A percentile compares a stretch with the other conserved stretches of the same genome.
Conservation (phyloP, 331 rosid genomes). For the Quercus phellos region DNA sequence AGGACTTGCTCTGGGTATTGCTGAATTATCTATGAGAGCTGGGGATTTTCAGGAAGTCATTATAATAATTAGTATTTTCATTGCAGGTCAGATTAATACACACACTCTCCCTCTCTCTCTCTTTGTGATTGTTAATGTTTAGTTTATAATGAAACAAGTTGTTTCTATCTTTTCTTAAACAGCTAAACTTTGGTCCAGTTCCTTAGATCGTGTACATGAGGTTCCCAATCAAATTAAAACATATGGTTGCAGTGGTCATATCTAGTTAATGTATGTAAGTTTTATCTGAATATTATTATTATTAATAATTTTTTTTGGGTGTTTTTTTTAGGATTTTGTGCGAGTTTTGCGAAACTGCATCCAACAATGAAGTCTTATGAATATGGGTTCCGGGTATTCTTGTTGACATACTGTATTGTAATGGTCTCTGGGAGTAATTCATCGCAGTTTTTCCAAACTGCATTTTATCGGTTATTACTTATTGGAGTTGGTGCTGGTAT, state of each 20-base stretch:
- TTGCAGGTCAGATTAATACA: conserved; percentile 45
- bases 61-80: conserved; percentile 40
- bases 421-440: conserved; percentile 48
- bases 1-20: conserved; percentile 56
- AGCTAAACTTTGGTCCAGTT: too few species aligned
- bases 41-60: conserved; percentile 42
- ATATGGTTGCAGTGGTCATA: too few species aligned
- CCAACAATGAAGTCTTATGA: conserved; percentile 69
- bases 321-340: conserved; percentile 47
- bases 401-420: conserved; percentile 74
- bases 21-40: conserved; percentile 30
- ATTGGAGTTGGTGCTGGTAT: conserved; percentile 66
- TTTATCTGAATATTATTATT: too few species aligned
- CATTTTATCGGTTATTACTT: conserved; percentile 51
- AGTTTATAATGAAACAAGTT: background rate
- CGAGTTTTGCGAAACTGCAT: conserved; percentile 49
- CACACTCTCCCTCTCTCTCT: too few species aligned
- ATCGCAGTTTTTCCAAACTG: conserved; percentile 43
- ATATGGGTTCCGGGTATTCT: conserved; percentile 72
- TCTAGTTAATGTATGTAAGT: too few species aligned
- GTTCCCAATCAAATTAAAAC: too few species aligned
- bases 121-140: background rate
- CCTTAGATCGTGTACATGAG: too few species aligned
- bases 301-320: background rate
- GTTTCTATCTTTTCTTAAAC: background rate